These are phyloP conservation scores for Yamadazyma nakazawae DNA, from an alignment of 805 yeast genomes.

Conservation along the genomic window DNA sequence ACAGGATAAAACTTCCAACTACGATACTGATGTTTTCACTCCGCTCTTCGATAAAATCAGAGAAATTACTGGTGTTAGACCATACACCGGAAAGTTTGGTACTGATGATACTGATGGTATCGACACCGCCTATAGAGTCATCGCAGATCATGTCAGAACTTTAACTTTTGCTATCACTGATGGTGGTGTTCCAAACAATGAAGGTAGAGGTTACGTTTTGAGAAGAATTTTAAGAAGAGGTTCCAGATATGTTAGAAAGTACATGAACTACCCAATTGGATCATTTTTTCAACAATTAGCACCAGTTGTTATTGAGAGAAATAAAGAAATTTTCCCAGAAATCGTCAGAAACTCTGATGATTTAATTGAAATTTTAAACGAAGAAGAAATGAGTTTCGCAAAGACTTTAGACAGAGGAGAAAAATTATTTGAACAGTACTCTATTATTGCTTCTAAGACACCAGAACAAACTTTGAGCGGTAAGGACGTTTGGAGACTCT, in stretches of 20 bases:
- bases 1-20: constrained; percentile 88
- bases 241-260: constrained; percentile 93
- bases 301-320: constrained; percentile 89
- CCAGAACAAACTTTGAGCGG: constrained; percentile 80
- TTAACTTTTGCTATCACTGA: constrained; percentile 93
- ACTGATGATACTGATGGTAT: constrained; percentile 90
- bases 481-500: constrained; percentile 95
- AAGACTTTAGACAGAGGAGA: constrained; percentile 98
- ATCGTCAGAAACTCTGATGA: constrained; percentile 65
- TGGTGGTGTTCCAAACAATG: constrained; percentile 99
- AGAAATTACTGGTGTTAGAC: constrained; percentile 90
- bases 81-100: constrained; percentile 90
- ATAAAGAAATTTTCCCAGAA: constrained; percentile 89
- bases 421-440: constrained; percentile 90
- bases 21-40: constrained; percentile 94
- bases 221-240: constrained; percentile 98
- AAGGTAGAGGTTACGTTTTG: constrained; percentile 97
- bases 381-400: constrained; percentile 93
- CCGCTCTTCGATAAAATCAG: constrained; percentile 85
- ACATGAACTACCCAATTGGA: constrained; percentile 94
- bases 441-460: constrained; percentile 72
- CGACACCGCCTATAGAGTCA: constrained; percentile 96
- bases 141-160: constrained; percentile 98
- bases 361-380: constrained; percentile 87
- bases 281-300: constrained; percentile 88